Conservation (phyloP, 306 rosid genomes). For the Cicer chorassanicum region DNA sequence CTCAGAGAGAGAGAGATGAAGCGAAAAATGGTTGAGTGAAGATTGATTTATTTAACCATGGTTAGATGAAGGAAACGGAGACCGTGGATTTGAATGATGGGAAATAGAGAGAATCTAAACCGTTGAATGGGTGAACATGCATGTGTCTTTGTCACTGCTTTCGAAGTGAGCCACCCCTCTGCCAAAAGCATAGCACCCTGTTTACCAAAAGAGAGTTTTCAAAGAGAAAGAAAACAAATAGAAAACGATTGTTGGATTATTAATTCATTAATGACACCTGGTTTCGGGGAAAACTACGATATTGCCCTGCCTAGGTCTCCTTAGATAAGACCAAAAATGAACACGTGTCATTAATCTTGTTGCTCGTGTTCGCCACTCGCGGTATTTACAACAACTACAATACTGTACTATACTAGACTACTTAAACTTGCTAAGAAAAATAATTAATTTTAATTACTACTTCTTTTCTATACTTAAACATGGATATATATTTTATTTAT, state of each 20-base stretch:
- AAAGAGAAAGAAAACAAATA: not conserved
- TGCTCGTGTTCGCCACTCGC: too few relatives aligned
- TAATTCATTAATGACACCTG: constrained; percentile 14
- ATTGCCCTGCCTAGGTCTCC: constrained; percentile 33
- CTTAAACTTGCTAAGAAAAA: too few relatives aligned
- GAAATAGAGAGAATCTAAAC: constrained; percentile 53
- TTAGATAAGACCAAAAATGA: constrained; percentile 29
- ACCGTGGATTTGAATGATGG: constrained; percentile 35
- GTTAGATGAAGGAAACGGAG: constrained; percentile 54
- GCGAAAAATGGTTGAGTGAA: constrained; percentile 1
- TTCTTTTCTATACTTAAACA: too few relatives aligned
- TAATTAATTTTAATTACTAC: too few relatives aligned
- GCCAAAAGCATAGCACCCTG: constrained; percentile 47
- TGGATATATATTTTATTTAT: too few relatives aligned
- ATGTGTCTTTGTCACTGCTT: constrained; percentile 84
- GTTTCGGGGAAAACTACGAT: constrained; percentile 32
- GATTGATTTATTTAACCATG: constrained; percentile 53
- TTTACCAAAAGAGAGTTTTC: constrained; percentile 17
- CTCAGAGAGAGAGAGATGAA: constrained; percentile 38
- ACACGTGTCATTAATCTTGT: constrained; percentile 1
- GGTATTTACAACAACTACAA: too few relatives aligned
- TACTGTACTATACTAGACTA: too few relatives aligned
- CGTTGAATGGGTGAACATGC: constrained; percentile 76
- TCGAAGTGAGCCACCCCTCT: constrained; percentile 56
- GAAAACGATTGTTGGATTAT: constrained; percentile 38